Base-by-base conservation (phyloP, 768 basidiomycete genomes). In the Lactarius deliciosus region DNA sequence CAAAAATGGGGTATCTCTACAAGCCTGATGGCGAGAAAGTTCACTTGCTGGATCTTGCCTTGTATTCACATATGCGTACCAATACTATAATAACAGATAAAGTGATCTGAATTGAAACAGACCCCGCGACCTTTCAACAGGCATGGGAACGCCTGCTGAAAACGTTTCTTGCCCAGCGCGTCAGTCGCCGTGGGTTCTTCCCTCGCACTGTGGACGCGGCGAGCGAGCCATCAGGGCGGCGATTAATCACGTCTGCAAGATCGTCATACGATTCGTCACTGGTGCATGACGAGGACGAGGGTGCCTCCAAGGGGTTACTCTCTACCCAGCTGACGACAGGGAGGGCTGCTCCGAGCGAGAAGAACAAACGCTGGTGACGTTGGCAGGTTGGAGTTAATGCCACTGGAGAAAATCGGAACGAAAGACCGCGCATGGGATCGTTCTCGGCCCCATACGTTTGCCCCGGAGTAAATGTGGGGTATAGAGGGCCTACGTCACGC, bases 341-440 rank as follows among this genome's bases (percentile, higher is more conserved):
- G 10, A 68, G 62, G 40, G 57, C 53, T 0, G 41, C 54, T 30
- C 53, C 53, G 25, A 68, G 58, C 16, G 57, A 40, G 50, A 55
- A 18, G 41, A 68, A 60, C 28, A 30, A 18, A 20, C 54, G 58
- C 34, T 68, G 66, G 58, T 60, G 66, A 32, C 58, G 66, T 36
- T 68, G 66, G 54, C 50, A 68, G 9, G 66, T 40, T 36, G 61
- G 34, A 22, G 57, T 64, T 58, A 68, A 56, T 18, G 66, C 57
- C 15, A 28, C 20, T 3, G 66, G 66, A 56, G 57, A 36, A 50
- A 68, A 63, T 8, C 62, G 59, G 63, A 68, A 68, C 40, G 62
- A 64, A 45, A 68, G 63, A 15, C 63, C 66, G 22, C 53, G 57
- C 4, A 64, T 63, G 4, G 66, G 62, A 28, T 64, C 59, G 25